Evolutionary conservation across 2,329 filamentous ascomycete genomes (phyloP), one percentile per base, ranked within the genome.

Genomic region (Pseudohalonectria lignicola): DNA sequence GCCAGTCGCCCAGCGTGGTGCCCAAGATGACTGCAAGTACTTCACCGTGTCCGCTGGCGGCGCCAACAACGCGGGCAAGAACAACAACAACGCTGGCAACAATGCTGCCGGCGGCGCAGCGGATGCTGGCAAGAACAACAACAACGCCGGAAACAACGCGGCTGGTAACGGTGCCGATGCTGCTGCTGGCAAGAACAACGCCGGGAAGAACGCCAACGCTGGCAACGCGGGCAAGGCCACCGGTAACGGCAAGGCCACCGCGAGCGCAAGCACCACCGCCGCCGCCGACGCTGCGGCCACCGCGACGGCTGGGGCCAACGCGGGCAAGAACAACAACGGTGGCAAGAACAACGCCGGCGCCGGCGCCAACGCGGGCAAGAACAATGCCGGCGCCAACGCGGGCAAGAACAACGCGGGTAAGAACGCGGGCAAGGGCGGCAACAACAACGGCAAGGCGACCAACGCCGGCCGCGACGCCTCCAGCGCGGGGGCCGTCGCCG

Each of bases 1-100:
- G 75, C 74, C 76, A 37, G 69, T 81, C 38, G 76, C 77, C 39
- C 76, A 80, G 59, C 72, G 77, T 55, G 77, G 77, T 56, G 64
- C 72, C 33, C 76, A 80, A 53, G 77, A 82, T 48, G 76, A 81
- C 52, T 81, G 76, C 53, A 60, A 67, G 36, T 73, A 73, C 49
- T 74, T 79, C 50, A 71, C 65, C 32, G 73, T 76, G n/a, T 54
- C 49, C 20, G 45, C 29, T 30, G 54, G 51, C 33, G 44, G 41
- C 31, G 44, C 43, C 45, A 43, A 42, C 25, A 44, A 44, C 34
- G 41, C 41, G 21, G 47, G 42, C 29, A 51, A 48, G 19, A 42
- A 34, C 23, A 40, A 39, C 39, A 43, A 44, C 8, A 47, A 48
- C 26, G 42, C 40, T 12, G 40, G 45, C 19, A 44, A 42, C 37